Conservation (phyloP, 345 rosid genomes). For the Limnanthes douglasii region DNA sequence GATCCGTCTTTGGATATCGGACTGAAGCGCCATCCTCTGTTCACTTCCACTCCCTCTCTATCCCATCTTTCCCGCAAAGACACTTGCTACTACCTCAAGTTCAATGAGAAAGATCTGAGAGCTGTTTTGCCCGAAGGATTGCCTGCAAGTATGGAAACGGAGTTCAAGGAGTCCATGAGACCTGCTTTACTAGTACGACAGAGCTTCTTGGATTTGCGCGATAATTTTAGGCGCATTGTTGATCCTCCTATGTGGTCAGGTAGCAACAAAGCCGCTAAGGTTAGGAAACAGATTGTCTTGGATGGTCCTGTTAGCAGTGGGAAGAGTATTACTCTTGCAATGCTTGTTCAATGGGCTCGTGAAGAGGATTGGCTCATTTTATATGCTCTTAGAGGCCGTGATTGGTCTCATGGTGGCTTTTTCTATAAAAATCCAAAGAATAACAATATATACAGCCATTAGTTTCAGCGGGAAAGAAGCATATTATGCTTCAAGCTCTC, state of each 20-base stretch:
- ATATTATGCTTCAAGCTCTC: no score
- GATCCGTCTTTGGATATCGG: slow-evolving; percentile 56
- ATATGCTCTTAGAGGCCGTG: slow-evolving; percentile 73
- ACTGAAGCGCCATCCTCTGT: slow-evolving; percentile 53
- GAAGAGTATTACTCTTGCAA: slow-evolving; percentile 79
- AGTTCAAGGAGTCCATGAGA: slow-evolving; percentile 75
- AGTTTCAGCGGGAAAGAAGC: no score
- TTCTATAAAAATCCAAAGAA: slow-evolving; percentile 62
- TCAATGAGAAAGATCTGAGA: slow-evolving; percentile 43
- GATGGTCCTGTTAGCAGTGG: slow-evolving; percentile 93
- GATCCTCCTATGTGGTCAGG: slow-evolving; percentile 52
- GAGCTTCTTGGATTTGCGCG: slow-evolving; percentile 77
- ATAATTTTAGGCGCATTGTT: slow-evolving; percentile 74
- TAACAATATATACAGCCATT: no score
- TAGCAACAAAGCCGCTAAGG: slow-evolving; percentile 38
- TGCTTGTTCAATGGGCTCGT: slow-evolving; percentile 99
- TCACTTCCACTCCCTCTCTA: slow-evolving; percentile 48
- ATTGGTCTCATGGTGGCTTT: slow-evolving; percentile 91
- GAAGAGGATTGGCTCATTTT: slow-evolving; percentile 93
- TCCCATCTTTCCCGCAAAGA: slow-evolving; percentile 55
- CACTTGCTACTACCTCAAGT: slow-evolving; percentile 56
- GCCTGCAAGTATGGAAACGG: slow-evolving; percentile 53
- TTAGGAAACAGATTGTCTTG: slow-evolving; percentile 70
- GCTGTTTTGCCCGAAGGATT: slow-evolving; percentile 65
- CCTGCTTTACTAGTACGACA: slow-evolving; percentile 67